A percentile compares a stretch with the other conserved stretches of the same genome.
phyloP scores from a whole-genome alignment of 1,284 basidiomycete species.

The Papiliotrema laurentii region DNA sequence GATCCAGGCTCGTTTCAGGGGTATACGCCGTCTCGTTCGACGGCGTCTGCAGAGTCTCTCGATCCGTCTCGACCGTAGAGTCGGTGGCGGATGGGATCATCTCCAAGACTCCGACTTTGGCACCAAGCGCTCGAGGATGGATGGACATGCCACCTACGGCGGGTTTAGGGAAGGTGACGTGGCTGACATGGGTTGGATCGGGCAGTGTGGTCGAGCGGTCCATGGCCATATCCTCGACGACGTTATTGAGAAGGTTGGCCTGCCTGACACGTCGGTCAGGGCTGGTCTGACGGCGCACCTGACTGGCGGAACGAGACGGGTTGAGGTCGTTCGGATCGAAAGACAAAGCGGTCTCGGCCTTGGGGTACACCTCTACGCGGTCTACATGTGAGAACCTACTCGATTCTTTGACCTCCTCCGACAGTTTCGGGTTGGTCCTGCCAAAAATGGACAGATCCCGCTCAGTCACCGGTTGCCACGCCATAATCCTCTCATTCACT shows the following conservation, averaged over 20 bases:
- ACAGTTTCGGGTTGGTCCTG: background rate
- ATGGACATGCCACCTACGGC: constrained; percentile 12
- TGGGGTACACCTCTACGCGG: constrained; percentile 2
- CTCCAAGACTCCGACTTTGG: background rate
- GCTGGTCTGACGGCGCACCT: constrained; percentile 7
- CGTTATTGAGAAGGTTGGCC: background rate
- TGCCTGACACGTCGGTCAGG: background rate
- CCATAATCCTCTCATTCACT: constrained; percentile 23
- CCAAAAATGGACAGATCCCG: constrained; percentile 25
- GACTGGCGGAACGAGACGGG: constrained; percentile 43
- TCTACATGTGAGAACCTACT: constrained; percentile 10
- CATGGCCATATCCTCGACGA: constrained; percentile 8
- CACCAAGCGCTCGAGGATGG: constrained; percentile 1
- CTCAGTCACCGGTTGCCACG: constrained; percentile 26
- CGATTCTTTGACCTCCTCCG: background rate
- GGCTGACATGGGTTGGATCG: constrained; percentile 27
- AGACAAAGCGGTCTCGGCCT: constrained; percentile 24
- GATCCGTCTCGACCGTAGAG: constrained; percentile 12
- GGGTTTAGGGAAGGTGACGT: constrained; percentile 36
- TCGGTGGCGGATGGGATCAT: constrained; percentile 10
- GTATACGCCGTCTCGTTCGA: constrained; percentile 2
- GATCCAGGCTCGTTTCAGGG: constrained; percentile 7
- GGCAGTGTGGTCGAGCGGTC: background rate
- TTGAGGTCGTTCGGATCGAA: constrained; percentile 44
- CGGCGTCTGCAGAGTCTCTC: constrained; percentile 7